These are phyloP conservation scores for Coemansia sp. DNA, from an alignment of 192 early-diverging fungal species.

Conservation along the genomic window DNA sequence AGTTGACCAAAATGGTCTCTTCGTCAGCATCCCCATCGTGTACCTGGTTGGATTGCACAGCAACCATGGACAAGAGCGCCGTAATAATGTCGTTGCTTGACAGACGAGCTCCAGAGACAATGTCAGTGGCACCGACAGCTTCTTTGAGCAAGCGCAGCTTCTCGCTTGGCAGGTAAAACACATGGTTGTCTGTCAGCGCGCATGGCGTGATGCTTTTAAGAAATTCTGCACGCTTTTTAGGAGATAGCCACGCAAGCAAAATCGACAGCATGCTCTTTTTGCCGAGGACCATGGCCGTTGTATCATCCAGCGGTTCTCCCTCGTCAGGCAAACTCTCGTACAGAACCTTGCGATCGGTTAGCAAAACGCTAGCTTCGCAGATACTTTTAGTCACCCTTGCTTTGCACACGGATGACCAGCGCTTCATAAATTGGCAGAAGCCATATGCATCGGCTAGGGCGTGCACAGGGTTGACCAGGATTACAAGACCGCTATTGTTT, in stretches of 20 bases:
- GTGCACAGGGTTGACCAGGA: conserved; percentile 24
- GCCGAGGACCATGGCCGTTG: background rate
- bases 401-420: conserved; percentile 18
- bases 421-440: conserved; percentile 23
- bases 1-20: conserved; percentile 6
- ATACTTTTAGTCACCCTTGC: background rate
- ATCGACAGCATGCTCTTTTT: background rate
- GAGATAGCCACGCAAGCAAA: conserved; percentile 18
- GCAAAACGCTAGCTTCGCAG: background rate
- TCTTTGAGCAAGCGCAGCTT: background rate
- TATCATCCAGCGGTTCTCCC: background rate
- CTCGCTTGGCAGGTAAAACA: conserved; percentile 14
- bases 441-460: conserved; percentile 19
- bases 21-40: background rate
- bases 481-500: conserved; percentile 27
- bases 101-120: background rate
- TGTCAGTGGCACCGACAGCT: background rate
- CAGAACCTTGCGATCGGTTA: background rate
- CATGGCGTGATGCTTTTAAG: background rate
- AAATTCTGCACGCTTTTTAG: conserved; percentile 7
- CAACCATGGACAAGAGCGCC: conserved; percentile 3
- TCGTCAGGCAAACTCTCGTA: background rate
- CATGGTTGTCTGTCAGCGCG: background rate
- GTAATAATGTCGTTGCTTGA: conserved; percentile 27
- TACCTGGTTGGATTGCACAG: conserved; percentile 7